Conservation (phyloP, 768 basidiomycete species). For the Inosperma sp. region DNA sequence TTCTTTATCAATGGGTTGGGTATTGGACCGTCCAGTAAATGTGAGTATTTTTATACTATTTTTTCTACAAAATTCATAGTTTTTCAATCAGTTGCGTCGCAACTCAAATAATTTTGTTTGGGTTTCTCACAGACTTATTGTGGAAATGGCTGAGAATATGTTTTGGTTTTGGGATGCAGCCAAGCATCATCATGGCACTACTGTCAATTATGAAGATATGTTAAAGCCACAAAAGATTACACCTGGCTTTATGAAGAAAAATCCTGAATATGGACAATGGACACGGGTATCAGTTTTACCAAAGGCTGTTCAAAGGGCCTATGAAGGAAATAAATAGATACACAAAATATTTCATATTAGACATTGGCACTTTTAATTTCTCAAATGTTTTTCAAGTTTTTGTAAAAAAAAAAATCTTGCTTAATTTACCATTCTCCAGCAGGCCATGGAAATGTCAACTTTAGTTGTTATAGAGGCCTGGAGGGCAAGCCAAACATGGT, state of each 20-base stretch:
- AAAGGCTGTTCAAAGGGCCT: background rate
- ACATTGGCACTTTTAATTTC: too few relatives aligned
- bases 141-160: background rate
- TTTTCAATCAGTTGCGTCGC: background rate
- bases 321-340: background rate
- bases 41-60: background rate
- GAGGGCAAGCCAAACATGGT: too few relatives aligned
- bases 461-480: background rate
- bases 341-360: too few relatives aligned
- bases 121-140: background rate
- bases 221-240: background rate
- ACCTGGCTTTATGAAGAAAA: background rate
- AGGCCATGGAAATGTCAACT: background rate
- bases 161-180: background rate
- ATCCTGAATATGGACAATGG: background rate
- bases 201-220: background rate
- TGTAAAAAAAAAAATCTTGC: too few relatives aligned
- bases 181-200: background rate
- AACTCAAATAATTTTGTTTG: conserved; percentile 2
- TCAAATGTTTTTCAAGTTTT: too few relatives aligned
- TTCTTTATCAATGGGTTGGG: background rate
- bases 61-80: background rate
- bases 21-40: background rate
- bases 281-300: background rate
- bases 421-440: too few relatives aligned